Base-by-base conservation (phyloP, 2,329 filamentous ascomycete genomes). In the Beauveria sp. region DNA sequence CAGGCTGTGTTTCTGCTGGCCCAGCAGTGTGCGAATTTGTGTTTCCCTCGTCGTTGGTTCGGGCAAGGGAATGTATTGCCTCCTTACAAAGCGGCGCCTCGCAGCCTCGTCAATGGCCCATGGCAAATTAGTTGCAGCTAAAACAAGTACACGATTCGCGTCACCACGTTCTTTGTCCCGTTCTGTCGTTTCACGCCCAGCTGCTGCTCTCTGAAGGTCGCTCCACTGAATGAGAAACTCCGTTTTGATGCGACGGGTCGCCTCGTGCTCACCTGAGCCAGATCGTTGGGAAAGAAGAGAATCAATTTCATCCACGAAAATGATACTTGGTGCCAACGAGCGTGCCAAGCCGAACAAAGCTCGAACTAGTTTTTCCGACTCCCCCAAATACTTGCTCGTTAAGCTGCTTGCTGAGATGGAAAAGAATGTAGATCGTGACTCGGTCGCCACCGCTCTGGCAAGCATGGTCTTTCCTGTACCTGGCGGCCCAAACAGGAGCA, bases 381-480 rank as follows among this genome's bases (percentile, higher is more conserved):
- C 95, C 50, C 95, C 95, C 10, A 98, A 83, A 74, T 93, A 99
- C 75, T 99, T 99, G 70, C 90, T 96, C 1, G 93, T 98, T 66
- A 99, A 77, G 68, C 90, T 96, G 71, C 91, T 96, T 18, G 95
- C 92, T 5, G 92, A 96, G 61, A 99, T 96, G 16, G 93, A 96
- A 76, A 99, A 98, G 75, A 98, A 99, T 0, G 96, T 96, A 12
- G 91, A 96, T 68, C 87, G 89, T 1, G 91, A 96, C 74, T 99
- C 95, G 0, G 95, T 98, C 1, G 95, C 95, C 0, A 98, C 93
- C n/a, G 74, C 92, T 65, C 95, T 85, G 10, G 95, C 95, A 43
- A 99, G 80, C 95, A 99, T 99, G 0, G 95, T 99, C 75, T 99
- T 99, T 58, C 95, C 95, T 0, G 95, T 99, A n/a, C 95, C 95